Percentiles rank a stretch among this genome's conserved stretches.
These are phyloP conservation scores for Chaetomium olivaceum DNA, from an alignment of 2,329 filamentous ascomycete genomes.

Conservation along the genomic window DNA sequence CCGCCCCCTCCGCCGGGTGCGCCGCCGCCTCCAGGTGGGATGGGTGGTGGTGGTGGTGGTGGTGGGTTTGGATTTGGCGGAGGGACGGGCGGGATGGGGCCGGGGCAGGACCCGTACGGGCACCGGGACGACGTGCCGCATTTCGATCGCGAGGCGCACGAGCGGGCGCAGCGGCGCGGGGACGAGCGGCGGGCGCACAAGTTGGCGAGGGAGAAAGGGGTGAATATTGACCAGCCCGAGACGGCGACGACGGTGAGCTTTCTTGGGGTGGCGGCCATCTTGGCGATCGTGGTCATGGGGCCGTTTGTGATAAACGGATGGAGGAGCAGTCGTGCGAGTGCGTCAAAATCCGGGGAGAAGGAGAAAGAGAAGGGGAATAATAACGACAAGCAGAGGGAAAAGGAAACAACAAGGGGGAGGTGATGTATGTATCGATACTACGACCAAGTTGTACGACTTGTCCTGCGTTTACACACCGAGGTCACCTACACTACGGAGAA, in stretches of 20 bases:
- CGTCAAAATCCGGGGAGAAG: not conserved
- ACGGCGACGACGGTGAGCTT: conserved; percentile 47
- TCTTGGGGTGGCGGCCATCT: conserved; percentile 50
- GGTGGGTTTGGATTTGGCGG: conserved; percentile 32
- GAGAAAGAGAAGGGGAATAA: not conserved
- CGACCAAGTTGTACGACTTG: not conserved
- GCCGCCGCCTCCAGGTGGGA: conserved; percentile 18
- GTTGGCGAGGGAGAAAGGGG: conserved; percentile 34
- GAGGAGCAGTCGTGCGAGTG: not conserved
- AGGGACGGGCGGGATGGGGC: conserved; percentile 56
- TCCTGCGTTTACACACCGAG: not conserved
- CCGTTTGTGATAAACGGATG: conserved; percentile 46
- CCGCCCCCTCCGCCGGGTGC: not conserved
- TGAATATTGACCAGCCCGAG: conserved; percentile 45
- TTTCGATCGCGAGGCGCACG: conserved; percentile 75
- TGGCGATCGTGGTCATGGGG: conserved; percentile 48
- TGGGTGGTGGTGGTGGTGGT: not conserved
- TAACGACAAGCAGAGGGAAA: not conserved
- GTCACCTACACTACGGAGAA: not conserved
- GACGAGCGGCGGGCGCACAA: conserved; percentile 44
- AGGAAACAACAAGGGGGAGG: not conserved
- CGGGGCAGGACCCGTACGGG: conserved; percentile 53
- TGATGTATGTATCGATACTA: not conserved
- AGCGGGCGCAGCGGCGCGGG: conserved; percentile 55
- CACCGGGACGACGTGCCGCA: conserved; percentile 61